Evolutionary conservation across 2,329 filamentous ascomycete genomes (phyloP).

Genomic region (Aspergillus fumigatus): DNA sequence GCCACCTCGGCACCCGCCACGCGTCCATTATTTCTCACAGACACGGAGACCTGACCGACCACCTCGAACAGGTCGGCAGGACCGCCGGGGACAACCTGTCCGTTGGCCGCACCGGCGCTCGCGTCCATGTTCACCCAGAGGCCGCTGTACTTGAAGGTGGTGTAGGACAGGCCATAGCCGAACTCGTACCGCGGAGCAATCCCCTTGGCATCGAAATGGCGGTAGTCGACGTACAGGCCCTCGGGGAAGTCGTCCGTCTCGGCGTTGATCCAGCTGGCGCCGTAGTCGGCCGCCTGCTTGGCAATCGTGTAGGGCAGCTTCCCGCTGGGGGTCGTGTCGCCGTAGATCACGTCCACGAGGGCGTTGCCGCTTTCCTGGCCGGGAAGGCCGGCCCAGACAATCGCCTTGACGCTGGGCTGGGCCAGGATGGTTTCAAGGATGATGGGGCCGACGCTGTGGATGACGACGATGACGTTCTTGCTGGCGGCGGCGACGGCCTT

Average conservation of each 20-base stretch:
- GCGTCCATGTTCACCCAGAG: not conserved
- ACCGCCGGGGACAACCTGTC: constrained; percentile 35
- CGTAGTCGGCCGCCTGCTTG: constrained; percentile 51
- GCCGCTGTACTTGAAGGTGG: not conserved
- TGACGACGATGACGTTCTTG: constrained; percentile 59
- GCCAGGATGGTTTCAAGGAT: constrained; percentile 53
- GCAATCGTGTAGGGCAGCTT: constrained; percentile 61
- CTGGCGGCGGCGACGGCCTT: constrained; percentile 54
- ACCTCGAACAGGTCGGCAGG: constrained; percentile 52
- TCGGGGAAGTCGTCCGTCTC: constrained; percentile 45
- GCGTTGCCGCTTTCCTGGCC: constrained; percentile 51
- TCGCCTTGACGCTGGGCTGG: constrained; percentile 59
- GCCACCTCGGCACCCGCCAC: constrained; percentile 67
- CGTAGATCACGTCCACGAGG: constrained; percentile 45
- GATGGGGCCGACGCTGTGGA: constrained; percentile 61
- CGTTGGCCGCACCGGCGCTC: not conserved
- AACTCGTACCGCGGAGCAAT: constrained; percentile 53
- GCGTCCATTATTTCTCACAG: constrained; percentile 67
- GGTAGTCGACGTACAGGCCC: constrained; percentile 52
- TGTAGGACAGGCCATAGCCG: constrained; percentile 48
- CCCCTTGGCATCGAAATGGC: constrained; percentile 48
- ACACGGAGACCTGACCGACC: constrained; percentile 46
- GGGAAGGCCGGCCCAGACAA: constrained; percentile 61
- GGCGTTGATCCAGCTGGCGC: constrained; percentile 10
- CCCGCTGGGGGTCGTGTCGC: constrained; percentile 44